Percentiles rank a stretch among this genome's conserved stretches.
Evolutionary conservation across 768 basidiomycete genomes (phyloP).

Genomic region (Suillus subluteus): DNA sequence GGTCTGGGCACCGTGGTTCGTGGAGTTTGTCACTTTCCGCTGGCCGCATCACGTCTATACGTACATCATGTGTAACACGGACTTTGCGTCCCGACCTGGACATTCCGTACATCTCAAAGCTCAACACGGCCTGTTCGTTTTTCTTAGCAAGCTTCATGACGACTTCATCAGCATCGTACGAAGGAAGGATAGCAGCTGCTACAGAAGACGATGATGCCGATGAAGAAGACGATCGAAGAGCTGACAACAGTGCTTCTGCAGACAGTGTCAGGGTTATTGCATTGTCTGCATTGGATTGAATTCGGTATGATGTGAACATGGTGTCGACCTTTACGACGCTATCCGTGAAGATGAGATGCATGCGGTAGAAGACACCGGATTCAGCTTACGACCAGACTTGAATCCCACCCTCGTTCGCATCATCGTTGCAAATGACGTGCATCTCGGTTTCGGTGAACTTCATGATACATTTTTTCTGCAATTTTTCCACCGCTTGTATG

Average conservation of each 20-base stretch:
- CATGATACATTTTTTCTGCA: constrained; percentile 84
- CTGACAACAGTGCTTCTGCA: constrained; percentile 74
- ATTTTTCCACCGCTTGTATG: constrained; percentile 79
- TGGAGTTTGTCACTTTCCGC: constrained; percentile 69
- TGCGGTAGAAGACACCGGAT: constrained; percentile 25
- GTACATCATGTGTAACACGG: constrained; percentile 77
- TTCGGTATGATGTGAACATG: constrained; percentile 76
- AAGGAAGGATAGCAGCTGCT: constrained; percentile 32
- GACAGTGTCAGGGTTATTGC: constrained; percentile 77
- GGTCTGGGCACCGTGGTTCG: constrained; percentile 86
- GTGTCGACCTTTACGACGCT: constrained; percentile 70
- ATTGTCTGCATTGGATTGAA: constrained; percentile 80
- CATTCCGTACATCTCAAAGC: constrained; percentile 71
- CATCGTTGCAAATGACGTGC: constrained; percentile 83
- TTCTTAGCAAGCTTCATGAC: constrained; percentile 89
- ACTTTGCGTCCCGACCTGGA: constrained; percentile 67
- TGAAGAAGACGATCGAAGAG: constrained; percentile 66
- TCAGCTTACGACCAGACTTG: constrained; percentile 79
- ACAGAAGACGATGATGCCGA: constrained; percentile 45
- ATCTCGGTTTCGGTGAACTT: constrained; percentile 75
- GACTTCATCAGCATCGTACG: constrained; percentile 63
- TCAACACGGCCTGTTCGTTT: constrained; percentile 75
- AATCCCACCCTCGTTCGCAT: constrained; percentile 79
- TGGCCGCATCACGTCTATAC: constrained; percentile 79
- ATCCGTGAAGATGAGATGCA: constrained; percentile 14